Evolutionary conservation across 2,329 filamentous ascomycete species (phyloP), one percentile per base, ranked within the genome.

Genomic region (Ceratocystis huliohia): DNA sequence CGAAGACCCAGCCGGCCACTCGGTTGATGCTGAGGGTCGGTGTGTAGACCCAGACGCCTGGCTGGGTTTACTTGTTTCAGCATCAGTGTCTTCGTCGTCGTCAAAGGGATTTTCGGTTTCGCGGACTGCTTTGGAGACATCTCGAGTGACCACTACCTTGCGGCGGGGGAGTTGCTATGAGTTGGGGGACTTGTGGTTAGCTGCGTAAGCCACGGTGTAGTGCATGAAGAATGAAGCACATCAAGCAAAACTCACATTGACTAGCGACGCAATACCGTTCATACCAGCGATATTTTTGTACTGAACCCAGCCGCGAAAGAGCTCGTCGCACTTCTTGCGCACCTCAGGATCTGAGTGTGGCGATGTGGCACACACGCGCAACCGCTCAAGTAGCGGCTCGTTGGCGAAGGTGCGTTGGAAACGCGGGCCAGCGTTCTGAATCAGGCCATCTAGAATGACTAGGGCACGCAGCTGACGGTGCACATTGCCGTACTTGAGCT

Each of bases 401-500:
- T 99, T 93, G 8, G 87, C 89, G 74, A 97, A 96, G 17, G 84
- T 83, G 62, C 89, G 85, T 75, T 96, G 89, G 73, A 97, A 96
- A 13, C 88, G 84, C 13, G 88, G 81, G 1, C 93, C 93, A 1
- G 91, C 92, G 77, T 99, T 99, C 73, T 96, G 90, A 68, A 99
- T 94, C 48, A 99, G 81, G 53, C 89, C 92, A 74, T 99, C 94
- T 1, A 99, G 83, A 63, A 99, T 87, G 10, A 88, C 88, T 25
- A 99, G 82, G 45, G 94, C 89, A 68, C 94, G 85, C 44, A 97
- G 81, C 76, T 99, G 94, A 63, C 91, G 88, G 75, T 97, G 93
- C n/a, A 89, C 82, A 72, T 86, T 96, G 71, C 94, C 94, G 76
- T 99, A 97, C 79, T 99, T 99, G 82, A 99, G 84, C 80, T 97